Base-by-base conservation (phyloP, 179 eudicot species). In the Gypsophila paniculata region DNA sequence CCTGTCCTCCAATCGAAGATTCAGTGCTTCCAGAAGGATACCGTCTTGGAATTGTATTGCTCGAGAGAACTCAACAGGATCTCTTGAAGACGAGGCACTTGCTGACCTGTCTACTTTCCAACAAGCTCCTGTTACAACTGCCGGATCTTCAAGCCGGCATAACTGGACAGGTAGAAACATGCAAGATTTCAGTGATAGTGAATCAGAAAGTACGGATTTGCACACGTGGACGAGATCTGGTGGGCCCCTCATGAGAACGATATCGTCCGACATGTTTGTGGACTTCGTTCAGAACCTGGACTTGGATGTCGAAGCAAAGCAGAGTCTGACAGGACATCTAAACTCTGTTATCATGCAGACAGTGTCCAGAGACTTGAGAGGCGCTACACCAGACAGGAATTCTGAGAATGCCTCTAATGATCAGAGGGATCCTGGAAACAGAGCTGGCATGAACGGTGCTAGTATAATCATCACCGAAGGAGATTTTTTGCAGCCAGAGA, bases 41-140 rank as follows among this genome's bases (percentile, higher is more conserved):
- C 99, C 99, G 6, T 95, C 97, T 0, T 92, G 99, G 99, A 95
- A 95, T 78, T 76, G 89, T 77, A 83, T 95, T 25, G 97, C 96
- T 29, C 84, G 99, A n/a, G 99, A 90, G 70, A 93, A 85, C 84
- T 95, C 99, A 10, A 77, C 91, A 0, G 99, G 99, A 0, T 95
- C 97, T 42, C 89, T 95, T 0, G 99, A 94, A 12, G 97, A 91
- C 25, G 93, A 89, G n/a, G 69, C 67, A n/a, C 83, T 88, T 10
- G 67, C 87, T 18, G 96, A 90, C 17, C 89, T 76, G n/a, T 78
- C 83, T 1, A 72, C 87, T 42, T 83, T 83, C 11, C 92, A 78
- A 55, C 91, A 89, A 55, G 75, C 42, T 8, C 64, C 65, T 2
- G 72, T 75, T 55, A 46, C 81, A 42, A 29, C 72, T 6, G 72